Base-by-base conservation (phyloP, 805 yeast species). In the Starmerella stigmatis region DNA sequence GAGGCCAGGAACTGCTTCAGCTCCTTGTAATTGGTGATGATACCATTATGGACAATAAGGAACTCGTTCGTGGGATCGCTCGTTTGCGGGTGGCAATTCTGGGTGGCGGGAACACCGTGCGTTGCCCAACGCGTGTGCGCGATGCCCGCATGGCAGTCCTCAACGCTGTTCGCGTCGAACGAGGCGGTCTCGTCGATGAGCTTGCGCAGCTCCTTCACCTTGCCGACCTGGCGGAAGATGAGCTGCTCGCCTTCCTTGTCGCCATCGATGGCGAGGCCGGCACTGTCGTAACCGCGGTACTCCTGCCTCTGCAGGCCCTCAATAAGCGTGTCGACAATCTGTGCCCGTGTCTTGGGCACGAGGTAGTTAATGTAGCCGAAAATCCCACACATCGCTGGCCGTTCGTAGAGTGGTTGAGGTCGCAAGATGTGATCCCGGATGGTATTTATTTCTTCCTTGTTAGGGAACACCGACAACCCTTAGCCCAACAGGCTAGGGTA, bases 111-210 rank as follows among this genome's bases (percentile, higher is more conserved):
- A 58, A 79, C 84, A 66, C 99, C 99, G 65, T 92, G 99, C 30
- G 99, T 92, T 42, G 99, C 99, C 99, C 99, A 92, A 72, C 99
- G 83, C 12, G 99, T 92, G 68, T 92, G 99, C 20, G 98, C 97
- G 64, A 92, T 92, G 62, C 95, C 98, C 49, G 79, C 86, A 62
- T 92, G 98, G 63, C 81, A 77, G 57, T 76, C 79, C 61, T 85
- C 86, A 17, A 76, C 71, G 49, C 75, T 78, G 38, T 52, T 47
- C 23, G 72, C 65, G 56, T 80, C 72, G 48, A 53, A 46, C 47
- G 79, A 73, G 37, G 74, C 63, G 19, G 63, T 54, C 40, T 60
- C 60, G 38, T 61, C 62, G 41, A 67, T 59, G 54, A 84, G 77
- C 65, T 79, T 79, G 62, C 74, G 80, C 62, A 92, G 78, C 47